These are phyloP conservation scores for Lasiodiplodia hormozganensis DNA, from an alignment of 2,329 filamentous ascomycete genomes.

Conservation along the genomic window DNA sequence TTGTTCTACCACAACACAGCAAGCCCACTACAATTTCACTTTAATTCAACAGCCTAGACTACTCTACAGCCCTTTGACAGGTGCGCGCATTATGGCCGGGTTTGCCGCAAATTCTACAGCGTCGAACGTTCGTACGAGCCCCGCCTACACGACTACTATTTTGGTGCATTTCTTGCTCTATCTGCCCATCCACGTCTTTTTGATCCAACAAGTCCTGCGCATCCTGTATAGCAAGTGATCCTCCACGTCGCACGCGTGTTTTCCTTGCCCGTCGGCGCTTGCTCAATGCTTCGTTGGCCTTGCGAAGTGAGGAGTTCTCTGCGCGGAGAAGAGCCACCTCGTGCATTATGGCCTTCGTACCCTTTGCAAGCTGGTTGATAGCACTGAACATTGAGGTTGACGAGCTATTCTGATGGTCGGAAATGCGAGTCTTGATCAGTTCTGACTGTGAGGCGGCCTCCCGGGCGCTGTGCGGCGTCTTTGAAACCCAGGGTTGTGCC, in stretches of 20 bases:
- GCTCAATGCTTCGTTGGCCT: constrained; percentile 26
- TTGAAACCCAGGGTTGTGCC: constrained; percentile 9
- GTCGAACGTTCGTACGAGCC: background rate
- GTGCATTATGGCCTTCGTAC: constrained; percentile 1
- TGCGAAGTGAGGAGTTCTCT: constrained; percentile 5
- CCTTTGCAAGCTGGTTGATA: constrained; percentile 15
- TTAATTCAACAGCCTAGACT: constrained; percentile 7
- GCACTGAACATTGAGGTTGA: constrained; percentile 20
- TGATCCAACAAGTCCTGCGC: constrained; percentile 8
- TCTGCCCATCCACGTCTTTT: background rate
- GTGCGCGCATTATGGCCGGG: constrained; percentile 23
- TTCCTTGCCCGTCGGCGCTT: constrained; percentile 30
- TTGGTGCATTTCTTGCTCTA: background rate
- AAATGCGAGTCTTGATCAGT: constrained; percentile 14
- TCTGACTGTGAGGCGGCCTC: constrained; percentile 15
- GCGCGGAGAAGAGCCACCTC: constrained; percentile 3
- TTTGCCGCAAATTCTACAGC: constrained; percentile 22
- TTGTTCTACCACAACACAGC: no score
- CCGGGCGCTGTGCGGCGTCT: constrained; percentile 22
- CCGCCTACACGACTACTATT: background rate
- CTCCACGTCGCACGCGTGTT: constrained; percentile 19
- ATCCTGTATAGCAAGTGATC: constrained; percentile 14
- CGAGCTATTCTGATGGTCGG: constrained; percentile 14
- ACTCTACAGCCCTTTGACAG: background rate
- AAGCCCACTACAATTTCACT: background rate